A percentile compares a stretch with the other conserved stretches of the same genome.
Evolutionary conservation across 2,329 filamentous ascomycete genomes (phyloP).

Genomic region (Fusarium veterinarium): DNA sequence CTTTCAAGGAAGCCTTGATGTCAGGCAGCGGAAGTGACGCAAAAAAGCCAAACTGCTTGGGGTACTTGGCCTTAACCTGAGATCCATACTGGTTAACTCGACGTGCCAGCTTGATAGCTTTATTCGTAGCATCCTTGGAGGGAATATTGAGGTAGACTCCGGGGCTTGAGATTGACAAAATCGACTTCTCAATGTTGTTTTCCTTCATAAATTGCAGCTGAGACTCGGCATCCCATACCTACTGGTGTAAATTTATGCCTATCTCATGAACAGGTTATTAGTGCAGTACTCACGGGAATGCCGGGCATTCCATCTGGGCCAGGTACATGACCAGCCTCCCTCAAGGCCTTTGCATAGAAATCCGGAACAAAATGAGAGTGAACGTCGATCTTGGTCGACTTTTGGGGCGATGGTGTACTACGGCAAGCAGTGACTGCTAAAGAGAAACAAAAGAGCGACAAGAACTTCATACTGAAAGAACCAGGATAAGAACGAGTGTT

Average conservation of each 20-base stretch:
- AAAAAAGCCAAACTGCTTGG: conserved; percentile 14
- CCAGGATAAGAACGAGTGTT: not conserved
- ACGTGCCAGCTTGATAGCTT: not conserved
- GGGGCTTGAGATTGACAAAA: conserved; percentile 10
- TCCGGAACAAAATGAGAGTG: conserved; percentile 11
- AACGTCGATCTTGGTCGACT: conserved; percentile 14
- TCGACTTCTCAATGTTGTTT: conserved; percentile 6
- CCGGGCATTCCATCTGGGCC: conserved; percentile 11
- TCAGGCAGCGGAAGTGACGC: conserved; percentile 6
- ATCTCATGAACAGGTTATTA: accelerated
- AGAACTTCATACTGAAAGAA: not conserved
- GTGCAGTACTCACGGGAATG: not conserved
- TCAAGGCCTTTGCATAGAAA: conserved; percentile 9
- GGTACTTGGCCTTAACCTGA: conserved; percentile 7
- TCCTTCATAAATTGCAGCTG: conserved; percentile 20
- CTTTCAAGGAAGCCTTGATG: conserved; percentile 8
- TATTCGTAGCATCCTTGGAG: not conserved
- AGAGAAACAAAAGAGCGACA: not conserved
- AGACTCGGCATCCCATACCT: conserved; percentile 14
- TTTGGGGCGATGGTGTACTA: not conserved
- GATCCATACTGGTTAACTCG: conserved; percentile 10
- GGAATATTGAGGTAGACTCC: conserved; percentile 19
- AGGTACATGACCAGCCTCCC: conserved; percentile 1
- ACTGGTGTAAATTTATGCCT: accelerated
- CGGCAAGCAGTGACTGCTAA: not conserved